Evolutionary conservation across 2,329 filamentous ascomycete species (phyloP).

Genomic region (Leptographium galeiforme): DNA sequence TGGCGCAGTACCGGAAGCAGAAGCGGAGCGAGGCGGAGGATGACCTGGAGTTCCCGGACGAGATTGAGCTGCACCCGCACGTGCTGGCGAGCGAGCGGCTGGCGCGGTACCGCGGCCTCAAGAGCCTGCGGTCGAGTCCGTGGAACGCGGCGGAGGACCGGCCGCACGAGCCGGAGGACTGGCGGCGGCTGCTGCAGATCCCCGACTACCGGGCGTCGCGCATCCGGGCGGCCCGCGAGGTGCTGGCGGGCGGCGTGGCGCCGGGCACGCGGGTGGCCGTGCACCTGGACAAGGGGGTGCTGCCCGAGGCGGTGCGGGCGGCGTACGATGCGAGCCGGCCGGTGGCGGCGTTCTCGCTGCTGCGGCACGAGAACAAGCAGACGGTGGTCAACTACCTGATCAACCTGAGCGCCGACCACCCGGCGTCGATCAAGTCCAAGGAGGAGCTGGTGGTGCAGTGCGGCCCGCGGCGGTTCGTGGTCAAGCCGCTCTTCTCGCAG

Average conservation of each 20-base stretch:
- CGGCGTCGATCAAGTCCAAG: conserved; percentile 74
- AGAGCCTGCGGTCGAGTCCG: conserved; percentile 72
- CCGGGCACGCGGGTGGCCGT: conserved; percentile 75
- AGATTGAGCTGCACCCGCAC: conserved; percentile 85
- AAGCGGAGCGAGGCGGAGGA: conserved; percentile 78
- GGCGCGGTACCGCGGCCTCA: conserved; percentile 77
- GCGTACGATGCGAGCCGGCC: conserved; percentile 44
- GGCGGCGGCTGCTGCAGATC: conserved; percentile 73
- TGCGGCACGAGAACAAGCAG: conserved; percentile 91
- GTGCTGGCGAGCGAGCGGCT: conserved; percentile 77
- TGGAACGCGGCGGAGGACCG: conserved; percentile 87
- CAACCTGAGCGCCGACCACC: conserved; percentile 65
- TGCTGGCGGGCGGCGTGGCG: conserved; percentile 73
- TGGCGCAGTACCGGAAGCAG: conserved; percentile 67
- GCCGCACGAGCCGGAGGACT: conserved; percentile 78
- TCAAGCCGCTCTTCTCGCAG: conserved; percentile 84
- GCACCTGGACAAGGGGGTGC: conserved; percentile 43
- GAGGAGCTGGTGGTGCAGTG: conserved; percentile 85
- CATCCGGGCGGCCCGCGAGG: conserved; percentile 64
- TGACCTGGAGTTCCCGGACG: conserved; percentile 90
- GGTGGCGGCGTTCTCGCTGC: conserved; percentile 67
- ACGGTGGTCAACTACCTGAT: conserved; percentile 83
- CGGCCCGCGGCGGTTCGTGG: conserved; percentile 70
- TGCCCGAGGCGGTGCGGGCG: conserved; percentile 25
- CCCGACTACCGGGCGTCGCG: conserved; percentile 81